A percentile compares a stretch with the other conserved stretches of the same genome.
Conservation (phyloP, 495 filamentous ascomycete species). For the Usnea hakonensis region DNA sequence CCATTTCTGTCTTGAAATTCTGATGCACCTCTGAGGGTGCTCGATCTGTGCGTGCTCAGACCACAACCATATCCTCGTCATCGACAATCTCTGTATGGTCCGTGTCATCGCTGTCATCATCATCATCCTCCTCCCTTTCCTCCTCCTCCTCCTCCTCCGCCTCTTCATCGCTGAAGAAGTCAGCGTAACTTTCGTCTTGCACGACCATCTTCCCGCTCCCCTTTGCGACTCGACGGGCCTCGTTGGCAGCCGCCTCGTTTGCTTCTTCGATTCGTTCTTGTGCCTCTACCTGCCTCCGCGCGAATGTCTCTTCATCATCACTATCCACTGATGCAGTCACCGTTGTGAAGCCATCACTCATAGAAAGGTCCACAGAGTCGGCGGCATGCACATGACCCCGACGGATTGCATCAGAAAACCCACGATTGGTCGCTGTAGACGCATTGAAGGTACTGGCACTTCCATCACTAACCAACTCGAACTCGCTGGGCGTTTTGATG, state of each 20-base stretch:
- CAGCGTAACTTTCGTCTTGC: conserved; percentile 22
- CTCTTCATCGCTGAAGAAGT: conserved; percentile 17
- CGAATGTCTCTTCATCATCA: conserved; percentile 16
- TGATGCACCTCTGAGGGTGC: not conserved
- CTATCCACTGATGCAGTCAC: conserved; percentile 13
- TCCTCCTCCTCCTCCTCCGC: conserved; percentile 11
- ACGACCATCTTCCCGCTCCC: conserved; percentile 14
- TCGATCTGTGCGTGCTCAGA: not conserved
- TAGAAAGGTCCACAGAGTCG: conserved; percentile 9
- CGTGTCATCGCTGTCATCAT: conserved; percentile 21
- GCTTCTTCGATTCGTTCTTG: conserved; percentile 11
- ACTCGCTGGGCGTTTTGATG: conserved; percentile 27
- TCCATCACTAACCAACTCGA: conserved; percentile 23
- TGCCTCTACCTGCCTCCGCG: conserved; percentile 7
- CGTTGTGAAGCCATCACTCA: conserved; percentile 17
- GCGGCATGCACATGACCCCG: conserved; percentile 21
- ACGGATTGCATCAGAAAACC: conserved; percentile 22
- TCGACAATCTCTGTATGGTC: conserved; percentile 9
- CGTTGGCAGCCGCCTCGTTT: conserved; percentile 4
- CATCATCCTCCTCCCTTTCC: no score
- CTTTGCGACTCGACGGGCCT: conserved; percentile 5
- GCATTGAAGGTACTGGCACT: conserved; percentile 23
- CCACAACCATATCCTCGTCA: conserved; percentile 11
- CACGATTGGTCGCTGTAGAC: conserved; percentile 26
- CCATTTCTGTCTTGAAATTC: not conserved